These are phyloP conservation scores for Beauveria sp. DNA, from an alignment of 2,329 filamentous ascomycete genomes.

Conservation along the genomic window DNA sequence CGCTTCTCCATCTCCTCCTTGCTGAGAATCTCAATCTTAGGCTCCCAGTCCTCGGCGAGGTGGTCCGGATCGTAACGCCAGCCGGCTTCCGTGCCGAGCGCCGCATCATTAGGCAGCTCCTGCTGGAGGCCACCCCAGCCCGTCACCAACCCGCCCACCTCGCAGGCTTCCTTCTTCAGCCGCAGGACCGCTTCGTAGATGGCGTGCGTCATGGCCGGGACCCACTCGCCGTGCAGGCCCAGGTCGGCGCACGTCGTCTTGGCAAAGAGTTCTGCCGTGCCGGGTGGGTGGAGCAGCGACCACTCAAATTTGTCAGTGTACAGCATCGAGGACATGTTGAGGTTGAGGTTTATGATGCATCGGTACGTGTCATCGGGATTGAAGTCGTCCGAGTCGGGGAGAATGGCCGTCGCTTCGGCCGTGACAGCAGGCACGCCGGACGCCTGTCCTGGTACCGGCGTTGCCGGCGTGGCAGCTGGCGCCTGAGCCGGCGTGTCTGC, in stretches of 20 bases:
- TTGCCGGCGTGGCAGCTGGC: constrained; percentile 42
- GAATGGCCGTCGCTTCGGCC: constrained; percentile 59
- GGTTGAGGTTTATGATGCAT: constrained; percentile 82
- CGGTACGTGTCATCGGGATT: constrained; percentile 94
- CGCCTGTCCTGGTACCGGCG: constrained; percentile 37
- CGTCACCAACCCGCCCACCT: constrained; percentile 78
- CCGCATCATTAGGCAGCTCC: constrained; percentile 84
- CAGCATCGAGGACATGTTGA: constrained; percentile 83
- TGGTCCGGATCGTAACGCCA: constrained; percentile 95
- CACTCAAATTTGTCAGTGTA: constrained; percentile 98
- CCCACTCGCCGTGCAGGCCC: constrained; percentile 84
- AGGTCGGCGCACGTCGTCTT: constrained; percentile 89
- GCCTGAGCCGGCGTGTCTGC: constrained; percentile 47
- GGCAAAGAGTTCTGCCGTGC: constrained; percentile 86
- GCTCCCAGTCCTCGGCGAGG: constrained; percentile 76
- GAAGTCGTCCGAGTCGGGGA: constrained; percentile 58
- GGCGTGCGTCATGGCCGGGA: constrained; percentile 86
- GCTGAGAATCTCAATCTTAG: constrained; percentile 70
- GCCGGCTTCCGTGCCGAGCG: constrained; percentile 72
- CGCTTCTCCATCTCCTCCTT: constrained; percentile 98
- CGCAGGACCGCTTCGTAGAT: constrained; percentile 93
- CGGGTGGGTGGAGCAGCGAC: constrained; percentile 86
- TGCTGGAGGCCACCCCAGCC: constrained; percentile 51
- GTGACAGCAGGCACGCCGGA: constrained; percentile 47
- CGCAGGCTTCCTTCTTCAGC: constrained; percentile 92